Conservation (phyloP, 352 stramenopile genomes). For the Globisporangium nagaii region DNA sequence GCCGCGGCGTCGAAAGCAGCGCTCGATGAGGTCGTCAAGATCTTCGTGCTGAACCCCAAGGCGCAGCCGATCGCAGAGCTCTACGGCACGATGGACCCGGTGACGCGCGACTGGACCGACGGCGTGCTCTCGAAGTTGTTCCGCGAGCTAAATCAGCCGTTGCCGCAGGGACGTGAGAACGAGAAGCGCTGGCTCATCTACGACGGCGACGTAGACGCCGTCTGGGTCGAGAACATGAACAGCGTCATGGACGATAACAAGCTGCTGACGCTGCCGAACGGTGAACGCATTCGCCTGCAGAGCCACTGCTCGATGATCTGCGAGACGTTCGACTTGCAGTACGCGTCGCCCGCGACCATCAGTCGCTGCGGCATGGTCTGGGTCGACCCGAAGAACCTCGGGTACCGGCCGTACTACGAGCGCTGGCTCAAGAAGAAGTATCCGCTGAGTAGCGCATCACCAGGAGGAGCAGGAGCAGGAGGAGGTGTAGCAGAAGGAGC, state of each 20-base stretch:
- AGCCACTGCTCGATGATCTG: constrained; percentile 92
- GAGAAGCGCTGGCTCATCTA: constrained; percentile 95
- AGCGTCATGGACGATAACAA: constrained; percentile 98
- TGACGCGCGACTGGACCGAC: constrained; percentile 95
- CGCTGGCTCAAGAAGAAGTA: constrained; percentile 91
- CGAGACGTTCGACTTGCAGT: constrained; percentile 95
- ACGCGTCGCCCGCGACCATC: constrained; percentile 93
- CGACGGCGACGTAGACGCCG: constrained; percentile 94
- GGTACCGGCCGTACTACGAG: constrained; percentile 93
- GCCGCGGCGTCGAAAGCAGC: constrained; percentile 79
- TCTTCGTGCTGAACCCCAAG: constrained; percentile 94
- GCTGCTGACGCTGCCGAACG: constrained; percentile 93
- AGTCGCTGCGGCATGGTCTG: constrained; percentile 96
- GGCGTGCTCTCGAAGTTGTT: constrained; percentile 94
- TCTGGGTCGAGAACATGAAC: constrained; percentile 98
- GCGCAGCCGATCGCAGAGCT: constrained; percentile 91
- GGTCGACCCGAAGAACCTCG: constrained; percentile 95
- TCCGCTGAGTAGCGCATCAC: constrained; percentile 28
- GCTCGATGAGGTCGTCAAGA: constrained; percentile 89
- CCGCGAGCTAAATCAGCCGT: constrained; percentile 91
- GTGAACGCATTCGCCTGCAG: constrained; percentile 92
- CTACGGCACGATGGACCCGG: constrained; percentile 93
- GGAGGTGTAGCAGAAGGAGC: not conserved
- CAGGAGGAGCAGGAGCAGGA: too few relatives aligned
- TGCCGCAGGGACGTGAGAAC: constrained; percentile 86